These are phyloP conservation scores for Eucalyptus marginata DNA, from an alignment of 345 rosid species.

Conservation along the genomic window DNA sequence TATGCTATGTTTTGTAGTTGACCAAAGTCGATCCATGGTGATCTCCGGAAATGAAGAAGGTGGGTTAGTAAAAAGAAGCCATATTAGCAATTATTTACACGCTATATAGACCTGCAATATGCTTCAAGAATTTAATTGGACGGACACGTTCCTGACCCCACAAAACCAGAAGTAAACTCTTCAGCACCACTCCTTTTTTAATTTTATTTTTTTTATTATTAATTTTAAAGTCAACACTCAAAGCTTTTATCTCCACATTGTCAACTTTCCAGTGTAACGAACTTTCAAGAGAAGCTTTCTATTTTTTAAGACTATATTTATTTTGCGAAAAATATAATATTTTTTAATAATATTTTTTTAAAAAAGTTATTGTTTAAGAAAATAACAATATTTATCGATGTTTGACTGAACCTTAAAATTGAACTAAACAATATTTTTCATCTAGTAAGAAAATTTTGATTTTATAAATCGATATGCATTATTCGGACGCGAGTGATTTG, in stretches of 20 bases:
- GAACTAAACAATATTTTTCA: background rate
- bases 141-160: no score
- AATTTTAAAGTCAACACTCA: background rate
- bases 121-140: background rate
- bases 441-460: background rate
- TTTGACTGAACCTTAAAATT: no score
- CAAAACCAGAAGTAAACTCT: no score
- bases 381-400: no score
- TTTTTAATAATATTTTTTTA: no score
- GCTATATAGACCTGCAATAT: background rate
- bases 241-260: no score
- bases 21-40: background rate
- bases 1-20: background rate
- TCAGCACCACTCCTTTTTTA: no score
- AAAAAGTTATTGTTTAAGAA: no score
- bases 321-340: fast-evolving
- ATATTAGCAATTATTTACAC: background rate
- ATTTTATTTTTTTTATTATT: no score
- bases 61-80: background rate
- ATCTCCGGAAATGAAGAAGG: background rate
- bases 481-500: fast-evolving
- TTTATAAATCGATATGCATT: background rate
- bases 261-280: no score
- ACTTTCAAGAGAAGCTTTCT: no score
- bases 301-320: no score